Conservation (phyloP, 1,284 basidiomycete genomes). For the Heterobasidion annosum region DNA sequence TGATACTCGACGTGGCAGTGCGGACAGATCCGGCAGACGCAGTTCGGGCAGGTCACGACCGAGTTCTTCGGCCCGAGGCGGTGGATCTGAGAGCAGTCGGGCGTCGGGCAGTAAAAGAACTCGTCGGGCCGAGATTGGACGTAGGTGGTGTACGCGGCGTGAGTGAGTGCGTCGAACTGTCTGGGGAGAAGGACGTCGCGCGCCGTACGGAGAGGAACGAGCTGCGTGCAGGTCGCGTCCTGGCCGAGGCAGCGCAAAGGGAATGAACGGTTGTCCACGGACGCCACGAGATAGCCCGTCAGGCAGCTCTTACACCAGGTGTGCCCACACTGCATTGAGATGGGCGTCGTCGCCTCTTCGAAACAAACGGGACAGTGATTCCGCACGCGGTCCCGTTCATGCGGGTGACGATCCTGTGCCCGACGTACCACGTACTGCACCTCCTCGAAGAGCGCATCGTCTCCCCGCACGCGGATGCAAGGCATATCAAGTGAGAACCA, state of each 20-base stretch:
- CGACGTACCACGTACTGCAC: slow-evolving; percentile 29
- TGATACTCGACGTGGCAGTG: slow-evolving; percentile 59
- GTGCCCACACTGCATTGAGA: slow-evolving; percentile 54
- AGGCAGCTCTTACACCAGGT: slow-evolving; percentile 56
- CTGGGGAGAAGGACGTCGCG: slow-evolving; percentile 35
- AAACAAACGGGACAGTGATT: slow-evolving; percentile 55
- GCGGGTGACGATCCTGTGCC: slow-evolving; percentile 21
- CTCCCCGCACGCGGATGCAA: slow-evolving; percentile 25
- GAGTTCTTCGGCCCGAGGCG: slow-evolving; percentile 38
- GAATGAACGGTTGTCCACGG: slow-evolving; percentile 50
- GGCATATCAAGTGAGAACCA: slow-evolving; percentile 20
- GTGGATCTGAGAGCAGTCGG: slow-evolving; percentile 67
- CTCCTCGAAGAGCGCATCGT: slow-evolving; percentile 25
- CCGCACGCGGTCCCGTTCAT: slow-evolving; percentile 7
- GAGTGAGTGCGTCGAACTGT: slow-evolving; percentile 43
- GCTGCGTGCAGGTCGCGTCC: slow-evolving; percentile 41
- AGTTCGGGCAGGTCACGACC: slow-evolving; percentile 61
- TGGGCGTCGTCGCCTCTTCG: slow-evolving; percentile 36
- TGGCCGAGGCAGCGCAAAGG: slow-evolving; percentile 60
- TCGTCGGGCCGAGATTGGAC: slow-evolving; percentile 47
- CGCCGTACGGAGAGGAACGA: slow-evolving; percentile 41
- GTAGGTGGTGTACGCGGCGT: slow-evolving; percentile 48
- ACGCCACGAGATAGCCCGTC: slow-evolving; percentile 41
- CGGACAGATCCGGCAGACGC: slow-evolving; percentile 58
- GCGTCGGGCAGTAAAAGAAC: slow-evolving; percentile 65